Evolutionary conservation across 768 basidiomycete species (phyloP), one percentile per base, ranked within the genome.

Genomic region (Glaciozyma martinii): DNA sequence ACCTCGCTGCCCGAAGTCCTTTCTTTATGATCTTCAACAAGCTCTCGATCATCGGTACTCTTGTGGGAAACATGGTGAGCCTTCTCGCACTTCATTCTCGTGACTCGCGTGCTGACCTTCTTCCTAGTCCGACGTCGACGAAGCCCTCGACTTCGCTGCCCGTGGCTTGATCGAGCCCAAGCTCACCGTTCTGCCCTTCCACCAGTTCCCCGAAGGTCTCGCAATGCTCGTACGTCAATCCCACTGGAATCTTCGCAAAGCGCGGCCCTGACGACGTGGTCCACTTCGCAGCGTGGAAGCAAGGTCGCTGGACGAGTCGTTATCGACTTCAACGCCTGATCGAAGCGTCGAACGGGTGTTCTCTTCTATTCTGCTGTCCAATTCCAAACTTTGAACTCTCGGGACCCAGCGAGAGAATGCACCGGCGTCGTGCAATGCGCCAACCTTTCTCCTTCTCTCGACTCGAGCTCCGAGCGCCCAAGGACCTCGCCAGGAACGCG

Each of bases 71-170:
- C 75, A 83, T 85, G 49, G 87, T 88, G 75, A 33, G 33, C 5
- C 33, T 33, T 33, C 6, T 10, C n/a, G n/a, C 10, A 5, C 6
- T 33, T 10, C 10, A 33, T 33, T 33, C 33, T 33, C 33, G 5
- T 10, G 33, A 33, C 33, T 33, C 33, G 33, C 33, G 33, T 10
- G 33, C 33, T 33, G 33, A 33, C 33, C 5, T 5, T 10, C 19
- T 49, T 21, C 23, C 4, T 21, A 49, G 23, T 7, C 9, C 23
- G 89, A 91, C 72, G 83, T 87, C 4, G 75, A 81, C 10, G 89
- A 91, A 75, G 87, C 89, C 1, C 76, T 91, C 47, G 81, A 83
- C 0, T 85, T 90, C 56, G 89, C 88, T 2, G 81, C 85, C 0
- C 74, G 78, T 33, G 89, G 88, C 16, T 81, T 82, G 52, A 85